Evolutionary conservation across 768 basidiomycete genomes (phyloP).

Genomic region (Holtermannia corniformis): DNA sequence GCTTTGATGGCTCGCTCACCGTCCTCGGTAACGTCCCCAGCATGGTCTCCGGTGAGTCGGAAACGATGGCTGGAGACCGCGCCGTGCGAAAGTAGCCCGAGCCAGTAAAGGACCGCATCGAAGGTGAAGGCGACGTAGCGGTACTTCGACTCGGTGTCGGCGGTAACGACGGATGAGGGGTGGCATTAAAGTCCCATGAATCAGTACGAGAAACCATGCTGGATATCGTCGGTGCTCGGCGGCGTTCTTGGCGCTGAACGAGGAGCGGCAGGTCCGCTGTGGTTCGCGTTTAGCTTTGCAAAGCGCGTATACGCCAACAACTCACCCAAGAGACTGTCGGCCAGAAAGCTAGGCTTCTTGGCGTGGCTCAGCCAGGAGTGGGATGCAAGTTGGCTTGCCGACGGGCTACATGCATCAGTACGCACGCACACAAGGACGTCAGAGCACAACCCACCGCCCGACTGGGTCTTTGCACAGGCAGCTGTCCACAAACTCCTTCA

Average conservation of each 20-base stretch:
- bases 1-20: not conserved
- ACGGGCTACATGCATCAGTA: constrained; percentile 50
- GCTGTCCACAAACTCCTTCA: constrained; percentile 71
- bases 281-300: not conserved
- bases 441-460: constrained; percentile 49
- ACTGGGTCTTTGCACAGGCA: constrained; percentile 80
- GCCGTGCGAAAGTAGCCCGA: constrained; percentile 7
- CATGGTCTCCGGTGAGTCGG: constrained; percentile 17
- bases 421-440: not conserved
- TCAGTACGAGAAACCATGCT: constrained; percentile 12
- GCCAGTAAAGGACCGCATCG: constrained; percentile 4
- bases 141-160: constrained; percentile 8
- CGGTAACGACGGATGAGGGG: constrained; percentile 8
- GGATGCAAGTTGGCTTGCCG: constrained; percentile 64
- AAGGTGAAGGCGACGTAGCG: constrained; percentile 2
- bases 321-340: constrained; percentile 55
- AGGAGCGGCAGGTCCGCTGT: constrained; percentile 23
- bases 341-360: constrained; percentile 69
- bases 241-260: constrained; percentile 25
- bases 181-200: constrained; percentile 18
- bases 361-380: constrained; percentile 68
- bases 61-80: constrained; percentile 4
- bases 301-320: not conserved
- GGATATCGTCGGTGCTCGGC: constrained; percentile 23
- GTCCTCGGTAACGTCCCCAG: not conserved